These are phyloP conservation scores for Diaporthe sp. DNA, from an alignment of 2,329 filamentous ascomycete genomes.

Conservation along the genomic window DNA sequence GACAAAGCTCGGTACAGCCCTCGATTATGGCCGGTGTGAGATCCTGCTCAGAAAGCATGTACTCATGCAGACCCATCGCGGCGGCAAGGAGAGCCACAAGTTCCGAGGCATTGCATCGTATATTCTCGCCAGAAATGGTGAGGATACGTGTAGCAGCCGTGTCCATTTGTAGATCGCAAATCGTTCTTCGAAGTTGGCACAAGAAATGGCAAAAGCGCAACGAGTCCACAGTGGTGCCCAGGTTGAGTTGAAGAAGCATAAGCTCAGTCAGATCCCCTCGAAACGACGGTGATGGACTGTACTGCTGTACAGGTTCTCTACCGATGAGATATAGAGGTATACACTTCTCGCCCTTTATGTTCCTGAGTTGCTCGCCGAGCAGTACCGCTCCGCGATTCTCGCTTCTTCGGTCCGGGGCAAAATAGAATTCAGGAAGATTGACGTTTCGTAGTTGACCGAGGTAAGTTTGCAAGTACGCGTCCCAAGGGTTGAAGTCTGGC, in stretches of 20 bases:
- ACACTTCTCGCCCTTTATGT: not conserved
- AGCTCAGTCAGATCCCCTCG: not conserved
- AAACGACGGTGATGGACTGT: not conserved
- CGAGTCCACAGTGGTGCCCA: not conserved
- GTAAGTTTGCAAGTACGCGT: conserved; percentile 11
- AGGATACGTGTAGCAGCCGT: not conserved
- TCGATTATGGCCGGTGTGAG: not conserved
- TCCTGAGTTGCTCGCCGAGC: not conserved
- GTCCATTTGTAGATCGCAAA: not conserved
- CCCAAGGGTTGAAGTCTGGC: not conserved
- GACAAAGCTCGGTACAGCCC: not conserved
- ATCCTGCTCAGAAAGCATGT: not conserved
- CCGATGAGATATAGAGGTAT: not conserved
- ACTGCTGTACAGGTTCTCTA: fast-evolving
- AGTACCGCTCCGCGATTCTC: not conserved
- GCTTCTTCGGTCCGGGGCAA: not conserved
- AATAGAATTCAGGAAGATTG: conserved; percentile 1
- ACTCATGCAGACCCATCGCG: conserved; percentile 7
- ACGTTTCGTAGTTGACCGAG: not conserved
- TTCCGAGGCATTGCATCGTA: not conserved
- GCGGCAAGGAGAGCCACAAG: not conserved
- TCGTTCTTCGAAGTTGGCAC: not conserved
- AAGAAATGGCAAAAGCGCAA: conserved; percentile 6
- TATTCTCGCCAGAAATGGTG: not conserved
- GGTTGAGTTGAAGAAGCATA: not conserved